Conservation (phyloP, 1,139 yeast species). For the Zygosaccharomyces pseudobailii region DNA sequence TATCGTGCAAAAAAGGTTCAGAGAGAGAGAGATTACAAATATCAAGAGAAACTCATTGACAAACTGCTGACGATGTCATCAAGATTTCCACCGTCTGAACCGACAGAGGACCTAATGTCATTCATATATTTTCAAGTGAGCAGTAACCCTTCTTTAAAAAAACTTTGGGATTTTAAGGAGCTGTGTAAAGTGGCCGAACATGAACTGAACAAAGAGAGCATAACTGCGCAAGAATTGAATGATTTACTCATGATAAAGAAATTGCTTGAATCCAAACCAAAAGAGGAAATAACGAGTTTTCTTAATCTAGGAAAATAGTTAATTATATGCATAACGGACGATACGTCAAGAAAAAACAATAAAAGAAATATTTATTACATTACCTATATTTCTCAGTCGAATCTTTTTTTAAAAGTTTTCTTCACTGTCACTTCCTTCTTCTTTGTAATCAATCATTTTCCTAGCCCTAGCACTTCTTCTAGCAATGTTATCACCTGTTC, state of each 20-base stretch:
- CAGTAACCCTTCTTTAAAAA: constrained; percentile 24
- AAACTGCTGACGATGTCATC: constrained; percentile 17
- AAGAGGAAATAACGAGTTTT: constrained; percentile 58
- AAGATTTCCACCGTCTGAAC: constrained; percentile 1
- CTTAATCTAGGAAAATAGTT: constrained; percentile 33
- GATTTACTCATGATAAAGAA: constrained; percentile 56
- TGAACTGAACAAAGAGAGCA: constrained; percentile 22
- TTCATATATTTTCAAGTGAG: constrained; percentile 24
- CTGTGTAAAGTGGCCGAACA: constrained; percentile 39
- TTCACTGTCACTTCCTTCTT: constrained; percentile 33
- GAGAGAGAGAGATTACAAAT: constrained; percentile 22
- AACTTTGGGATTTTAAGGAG: constrained; percentile 32
- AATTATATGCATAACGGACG: background rate
- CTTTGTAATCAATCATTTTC: constrained; percentile 41
- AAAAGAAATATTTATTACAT: too few relatives aligned
- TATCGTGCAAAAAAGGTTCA: constrained; percentile 30
- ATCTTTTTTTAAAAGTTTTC: constrained; percentile 18
- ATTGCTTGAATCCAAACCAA: constrained; percentile 65
- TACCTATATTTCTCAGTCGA: too few relatives aligned
- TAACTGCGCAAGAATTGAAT: constrained; percentile 40
- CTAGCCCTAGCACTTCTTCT: constrained; percentile 44
- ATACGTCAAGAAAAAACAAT: too few relatives aligned
- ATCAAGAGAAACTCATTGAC: constrained; percentile 29
- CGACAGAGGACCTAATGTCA: constrained; percentile 19
- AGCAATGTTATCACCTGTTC: constrained; percentile 22